phyloP scores from a whole-genome alignment of 768 basidiomycete genomes.

The Suillus americanus region DNA sequence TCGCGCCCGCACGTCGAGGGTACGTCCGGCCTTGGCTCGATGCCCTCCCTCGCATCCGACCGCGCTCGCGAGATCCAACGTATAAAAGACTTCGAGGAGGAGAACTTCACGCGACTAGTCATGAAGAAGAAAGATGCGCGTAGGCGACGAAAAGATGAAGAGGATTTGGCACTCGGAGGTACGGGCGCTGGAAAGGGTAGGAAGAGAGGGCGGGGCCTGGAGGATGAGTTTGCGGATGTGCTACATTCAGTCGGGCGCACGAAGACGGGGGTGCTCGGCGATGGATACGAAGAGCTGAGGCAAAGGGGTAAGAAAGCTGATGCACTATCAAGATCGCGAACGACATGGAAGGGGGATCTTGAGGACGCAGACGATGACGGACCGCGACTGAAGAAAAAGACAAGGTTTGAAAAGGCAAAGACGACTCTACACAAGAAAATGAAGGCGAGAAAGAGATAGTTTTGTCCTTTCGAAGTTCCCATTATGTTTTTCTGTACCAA shows the following conservation, averaged over 20 bases:
- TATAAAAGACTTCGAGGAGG: slow-evolving; percentile 90
- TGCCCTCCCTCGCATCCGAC: slow-evolving; percentile 52
- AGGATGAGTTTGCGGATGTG: slow-evolving; percentile 85
- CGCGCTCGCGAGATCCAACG: slow-evolving; percentile 79
- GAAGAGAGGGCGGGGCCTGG: slow-evolving; percentile 65
- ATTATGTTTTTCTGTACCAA: neutral
- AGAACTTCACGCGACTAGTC: slow-evolving; percentile 87
- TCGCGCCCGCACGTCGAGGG: slow-evolving; percentile 70
- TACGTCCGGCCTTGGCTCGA: slow-evolving; percentile 67
- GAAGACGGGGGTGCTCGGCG: slow-evolving; percentile 42
- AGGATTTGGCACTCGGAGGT: slow-evolving; percentile 83
- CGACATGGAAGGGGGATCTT: slow-evolving; percentile 28
- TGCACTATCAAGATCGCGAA: slow-evolving; percentile 59
- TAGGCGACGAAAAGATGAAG: slow-evolving; percentile 76
- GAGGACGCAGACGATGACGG: slow-evolving; percentile 30
- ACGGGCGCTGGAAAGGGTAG: slow-evolving; percentile 55
- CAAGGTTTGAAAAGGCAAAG: slow-evolving; percentile 44
- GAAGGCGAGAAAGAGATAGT: slow-evolving; percentile 21
- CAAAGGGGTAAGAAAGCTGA: slow-evolving; percentile 62
- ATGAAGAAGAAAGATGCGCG: slow-evolving; percentile 87
- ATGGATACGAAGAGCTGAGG: slow-evolving; percentile 84
- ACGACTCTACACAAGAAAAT: slow-evolving; percentile 34
- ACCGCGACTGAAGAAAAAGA: slow-evolving; percentile 36
- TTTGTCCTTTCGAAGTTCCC: neutral
- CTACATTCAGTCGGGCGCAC: slow-evolving; percentile 58